Evolutionary conservation across 2,329 filamentous ascomycete species (phyloP).

Genomic region (Dothideomycetes sp.): DNA sequence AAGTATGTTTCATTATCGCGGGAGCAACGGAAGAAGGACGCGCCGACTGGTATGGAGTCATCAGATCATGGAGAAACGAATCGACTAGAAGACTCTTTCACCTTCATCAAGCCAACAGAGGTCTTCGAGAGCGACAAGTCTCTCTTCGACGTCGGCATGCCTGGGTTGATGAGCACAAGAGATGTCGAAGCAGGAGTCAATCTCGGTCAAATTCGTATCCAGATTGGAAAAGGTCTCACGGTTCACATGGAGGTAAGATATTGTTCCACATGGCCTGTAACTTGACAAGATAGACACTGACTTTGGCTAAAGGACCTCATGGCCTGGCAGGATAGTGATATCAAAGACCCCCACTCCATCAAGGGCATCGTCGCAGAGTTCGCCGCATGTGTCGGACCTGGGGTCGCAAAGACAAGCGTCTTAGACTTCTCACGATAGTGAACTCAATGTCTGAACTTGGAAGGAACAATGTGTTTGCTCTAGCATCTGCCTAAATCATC

Average conservation of each 20-base stretch:
- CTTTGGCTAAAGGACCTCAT: slow-evolving; percentile 39
- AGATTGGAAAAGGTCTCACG: slow-evolving; percentile 29
- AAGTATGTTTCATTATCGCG: slow-evolving; percentile 43
- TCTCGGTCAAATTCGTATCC: slow-evolving; percentile 51
- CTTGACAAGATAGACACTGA: slow-evolving; percentile 1
- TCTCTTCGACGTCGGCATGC: slow-evolving; percentile 56
- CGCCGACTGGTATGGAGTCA: slow-evolving; percentile 4
- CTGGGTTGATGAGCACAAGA: slow-evolving; percentile 51
- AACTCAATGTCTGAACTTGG: no score
- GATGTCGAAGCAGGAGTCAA: slow-evolving; percentile 45
- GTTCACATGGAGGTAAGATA: slow-evolving; percentile 29
- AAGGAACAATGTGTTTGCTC: no score
- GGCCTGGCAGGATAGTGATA: slow-evolving; percentile 47
- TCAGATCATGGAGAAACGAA: slow-evolving; percentile 15
- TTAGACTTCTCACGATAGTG: slow-evolving; percentile 42
- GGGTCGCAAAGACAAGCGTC: slow-evolving; percentile 48
- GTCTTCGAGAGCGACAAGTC: slow-evolving; percentile 31
- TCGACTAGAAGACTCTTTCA: no score
- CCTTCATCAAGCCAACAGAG: slow-evolving; percentile 20
- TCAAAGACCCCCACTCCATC: slow-evolving; percentile 43
- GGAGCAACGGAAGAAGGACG: slow-evolving; percentile 24
- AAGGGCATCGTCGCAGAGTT: slow-evolving; percentile 59
- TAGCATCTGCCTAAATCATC: no score
- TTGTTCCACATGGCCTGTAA: neutral
- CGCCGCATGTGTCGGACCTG: slow-evolving; percentile 55